Base-by-base conservation (phyloP, 805 yeast genomes). In the Wickerhamiella sergipiensis region DNA sequence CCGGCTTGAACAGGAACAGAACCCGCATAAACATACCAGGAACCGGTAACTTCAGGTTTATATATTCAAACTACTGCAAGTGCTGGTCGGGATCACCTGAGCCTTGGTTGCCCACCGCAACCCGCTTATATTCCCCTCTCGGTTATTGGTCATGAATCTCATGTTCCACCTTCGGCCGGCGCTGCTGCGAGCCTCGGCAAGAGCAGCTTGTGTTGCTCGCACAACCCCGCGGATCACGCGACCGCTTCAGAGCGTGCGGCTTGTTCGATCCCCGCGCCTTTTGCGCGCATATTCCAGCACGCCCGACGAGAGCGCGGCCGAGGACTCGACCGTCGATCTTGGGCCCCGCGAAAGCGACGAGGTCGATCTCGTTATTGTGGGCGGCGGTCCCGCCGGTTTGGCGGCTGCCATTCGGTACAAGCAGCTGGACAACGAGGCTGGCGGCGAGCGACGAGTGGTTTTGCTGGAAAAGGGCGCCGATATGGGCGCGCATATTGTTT, bases 341-440 rank as follows among this genome's bases (percentile, higher is more conserved):
- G 82, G 78, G 54, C 85, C 81, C 55, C 72, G 97, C 51, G 95
- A 85, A 6, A 77, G 74, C 13, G 98, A 92, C 62, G 77, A 78
- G 31, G 96, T 86, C 13, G 98, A 92, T 65, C 95, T 92, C 21
- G 85, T 95, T 61, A 87, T 92, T 48, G 95, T 92, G 1, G 98
- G 98, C 43, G 97, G 95, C 36, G 98, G 98, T 0, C 97, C 97
- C 6, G 94, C 97, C 1, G 98, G 98, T 2, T 71, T 92, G 48
- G 89, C 96, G 1, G 83, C 98, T 1, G 97, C 97, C 12, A 92
- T 92, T 55, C 76, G 77, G 57, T 71, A 87, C 53, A 92, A 92
- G 65, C 96, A 89, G 64, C 68, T 90, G 36, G 96, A 89, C 61
- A 70, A 74, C 50, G 81, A 77, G 55, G 67, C 73, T 26, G 83